Conservation (phyloP, 1,284 basidiomycete species). For the Irpex sp. region DNA sequence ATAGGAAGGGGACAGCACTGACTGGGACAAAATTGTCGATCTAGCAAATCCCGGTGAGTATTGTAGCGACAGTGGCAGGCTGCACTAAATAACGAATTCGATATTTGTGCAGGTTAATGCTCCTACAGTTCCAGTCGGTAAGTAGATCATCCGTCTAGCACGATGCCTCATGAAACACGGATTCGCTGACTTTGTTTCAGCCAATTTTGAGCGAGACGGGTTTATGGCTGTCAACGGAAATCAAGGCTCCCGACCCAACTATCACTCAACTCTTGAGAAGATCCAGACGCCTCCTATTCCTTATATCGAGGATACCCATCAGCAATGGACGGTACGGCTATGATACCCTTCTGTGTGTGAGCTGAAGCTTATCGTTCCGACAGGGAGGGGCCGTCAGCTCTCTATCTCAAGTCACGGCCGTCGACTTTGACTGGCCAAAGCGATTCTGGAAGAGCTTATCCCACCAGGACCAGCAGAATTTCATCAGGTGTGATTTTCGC, state of each 20-base stretch:
- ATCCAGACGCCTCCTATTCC: conserved; percentile 32
- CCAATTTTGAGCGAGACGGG: conserved; percentile 38
- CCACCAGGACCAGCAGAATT: conserved; percentile 31
- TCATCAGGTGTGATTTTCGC: conserved; percentile 26
- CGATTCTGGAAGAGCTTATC: conserved; percentile 37
- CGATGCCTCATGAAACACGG: neutral
- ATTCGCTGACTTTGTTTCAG: conserved; percentile 12
- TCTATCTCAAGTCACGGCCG: conserved; percentile 29
- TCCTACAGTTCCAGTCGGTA: conserved; percentile 23
- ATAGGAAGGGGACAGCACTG: neutral
- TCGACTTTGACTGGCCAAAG: conserved; percentile 44
- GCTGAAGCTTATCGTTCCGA: neutral
- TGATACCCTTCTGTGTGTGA: neutral
- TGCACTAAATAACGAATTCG: neutral
- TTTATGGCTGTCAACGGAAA: conserved; percentile 27
- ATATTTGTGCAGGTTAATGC: conserved; percentile 21
- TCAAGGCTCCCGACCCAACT: conserved; percentile 28
- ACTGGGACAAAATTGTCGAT: neutral
- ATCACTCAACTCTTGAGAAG: conserved; percentile 24
- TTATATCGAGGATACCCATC: conserved; percentile 31
- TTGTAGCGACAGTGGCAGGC: neutral
- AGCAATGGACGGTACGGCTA: conserved; percentile 29
- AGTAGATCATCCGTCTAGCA: neutral
- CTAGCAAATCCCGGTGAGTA: conserved; percentile 26
- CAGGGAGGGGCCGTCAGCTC: conserved; percentile 31